Evolutionary conservation across 2,329 filamentous ascomycete genomes (phyloP), one percentile per base, ranked within the genome.

Genomic region (Teratosphaeria gauchensis): DNA sequence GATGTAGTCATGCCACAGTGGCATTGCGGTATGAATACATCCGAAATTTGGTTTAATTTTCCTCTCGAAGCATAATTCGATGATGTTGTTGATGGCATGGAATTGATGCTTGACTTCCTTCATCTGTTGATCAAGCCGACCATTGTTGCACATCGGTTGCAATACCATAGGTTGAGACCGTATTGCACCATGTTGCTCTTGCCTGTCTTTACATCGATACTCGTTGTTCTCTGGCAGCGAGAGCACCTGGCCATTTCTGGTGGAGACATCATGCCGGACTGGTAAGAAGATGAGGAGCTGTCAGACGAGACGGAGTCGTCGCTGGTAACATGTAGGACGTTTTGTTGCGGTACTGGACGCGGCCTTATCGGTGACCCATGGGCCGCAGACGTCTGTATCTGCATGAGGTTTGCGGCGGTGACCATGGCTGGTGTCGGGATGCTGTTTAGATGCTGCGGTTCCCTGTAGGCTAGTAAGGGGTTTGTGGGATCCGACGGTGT

Each of bases 81-180:
- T 48, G 42, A 19, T n/a, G 6, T 11, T 48, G 16, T 48, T 21
- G 42, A 48, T 48, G 8, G 8, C 42, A 5, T 48, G 16, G 16
- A 8, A 11, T 19, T 4, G 7, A 9, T 48, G 42, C 42, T 16
- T 42, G 35, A 21, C 6, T 8, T 8, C 19, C n/a, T 61, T 67
- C 69, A 70, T 54, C 67, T 64, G 56, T 69, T 66, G 53, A 56
- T 64, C 48, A 70, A 59, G 21, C 72, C 72, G n/a, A 73, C 71
- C 35, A 73, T 66, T 48, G 58, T 64, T 38, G 72, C 71, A 58
- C 71, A 74, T 30, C 72, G 64, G 16, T 58, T 65, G 65, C 72
- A 74, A 64, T 74, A 74, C 65, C 69, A 74, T 35, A 68, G 65
- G 52, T 74, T 74, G 19, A 73, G 63, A 9, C 72, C 72, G 52